These are phyloP conservation scores for Angomonas ambiguus DNA, from an alignment of 208 protist species.

Conservation along the genomic window DNA sequence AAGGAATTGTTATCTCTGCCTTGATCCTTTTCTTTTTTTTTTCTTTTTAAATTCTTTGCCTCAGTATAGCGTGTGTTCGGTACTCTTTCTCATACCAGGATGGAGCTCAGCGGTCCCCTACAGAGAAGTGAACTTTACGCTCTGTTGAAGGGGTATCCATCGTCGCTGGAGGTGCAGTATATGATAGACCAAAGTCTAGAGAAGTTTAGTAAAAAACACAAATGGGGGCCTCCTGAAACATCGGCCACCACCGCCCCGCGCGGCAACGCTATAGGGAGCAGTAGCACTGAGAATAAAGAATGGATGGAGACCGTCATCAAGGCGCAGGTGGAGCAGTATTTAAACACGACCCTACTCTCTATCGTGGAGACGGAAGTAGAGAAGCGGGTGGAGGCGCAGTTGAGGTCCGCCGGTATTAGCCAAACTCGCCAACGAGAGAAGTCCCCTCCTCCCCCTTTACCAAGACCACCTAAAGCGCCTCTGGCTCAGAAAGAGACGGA, in stretches of 20 bases:
- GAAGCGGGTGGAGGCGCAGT: constrained; percentile 13
- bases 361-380: constrained; percentile 28
- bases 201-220: neutral
- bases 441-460: neutral
- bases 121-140: constrained; percentile 26
- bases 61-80: neutral
- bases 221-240: neutral
- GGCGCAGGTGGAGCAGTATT: constrained; percentile 22
- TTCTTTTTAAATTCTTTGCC: constrained; percentile 11
- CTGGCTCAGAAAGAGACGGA: neutral
- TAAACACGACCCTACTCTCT: constrained; percentile 11
- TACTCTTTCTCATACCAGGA: neutral
- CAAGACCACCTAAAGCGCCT: neutral
- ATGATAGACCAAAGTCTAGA: constrained; percentile 46
- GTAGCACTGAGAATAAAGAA: constrained; percentile 5
- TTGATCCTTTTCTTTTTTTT: constrained; percentile 10
- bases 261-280: neutral
- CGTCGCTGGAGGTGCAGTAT: constrained; percentile 49
- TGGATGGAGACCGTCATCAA: constrained; percentile 31
- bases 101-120: neutral
- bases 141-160: constrained; percentile 33
- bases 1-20: too few relatives aligned
- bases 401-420: neutral
- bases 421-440: neutral
- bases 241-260: neutral